phyloP scores from a whole-genome alignment of 371 early-diverging fungal genomes.

The Batrachochytrium dendrobatidis region DNA sequence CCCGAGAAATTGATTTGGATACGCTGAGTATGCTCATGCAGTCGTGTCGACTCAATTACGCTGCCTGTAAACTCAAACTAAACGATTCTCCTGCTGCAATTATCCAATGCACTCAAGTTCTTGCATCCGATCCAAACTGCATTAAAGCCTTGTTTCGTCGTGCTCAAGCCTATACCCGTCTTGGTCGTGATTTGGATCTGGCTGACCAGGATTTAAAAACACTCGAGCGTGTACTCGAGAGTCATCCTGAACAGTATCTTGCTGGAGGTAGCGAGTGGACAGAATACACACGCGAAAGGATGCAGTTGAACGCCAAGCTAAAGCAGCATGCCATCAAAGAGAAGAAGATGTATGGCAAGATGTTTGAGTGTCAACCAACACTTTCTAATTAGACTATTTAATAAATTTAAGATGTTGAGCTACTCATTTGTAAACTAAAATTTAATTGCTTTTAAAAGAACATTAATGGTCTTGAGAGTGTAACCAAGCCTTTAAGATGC shows the following conservation, averaged over 20 bases:
- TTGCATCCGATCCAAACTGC: slow-evolving; percentile 26
- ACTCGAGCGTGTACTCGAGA: slow-evolving; percentile 16
- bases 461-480: slow-evolving; percentile 4
- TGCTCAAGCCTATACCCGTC: slow-evolving; percentile 29
- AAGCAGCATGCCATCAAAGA: slow-evolving; percentile 25
- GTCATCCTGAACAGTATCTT: not conserved
- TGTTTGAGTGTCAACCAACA: slow-evolving; percentile 22
- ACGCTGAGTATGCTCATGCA: slow-evolving; percentile 29
- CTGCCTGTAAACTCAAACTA: slow-evolving; percentile 38
- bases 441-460: not conserved
- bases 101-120: slow-evolving; percentile 33
- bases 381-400: not conserved
- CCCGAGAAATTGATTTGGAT: slow-evolving; percentile 36
- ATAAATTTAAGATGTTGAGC: too few relatives aligned
- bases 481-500: slow-evolving; percentile 21
- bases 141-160: slow-evolving; percentile 38
- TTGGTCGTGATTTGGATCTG: slow-evolving; percentile 42
- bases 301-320: slow-evolving; percentile 22
- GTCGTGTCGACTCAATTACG: slow-evolving; percentile 36
- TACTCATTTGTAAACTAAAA: too few relatives aligned
- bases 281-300: slow-evolving; percentile 25
- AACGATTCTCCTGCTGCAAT: slow-evolving; percentile 24
- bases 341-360: slow-evolving; percentile 33
- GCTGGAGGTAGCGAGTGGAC: slow-evolving; percentile 18
- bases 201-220: slow-evolving; percentile 30